Conservation (phyloP, 768 basidiomycete genomes). For the Dioszegia hungarica region DNA sequence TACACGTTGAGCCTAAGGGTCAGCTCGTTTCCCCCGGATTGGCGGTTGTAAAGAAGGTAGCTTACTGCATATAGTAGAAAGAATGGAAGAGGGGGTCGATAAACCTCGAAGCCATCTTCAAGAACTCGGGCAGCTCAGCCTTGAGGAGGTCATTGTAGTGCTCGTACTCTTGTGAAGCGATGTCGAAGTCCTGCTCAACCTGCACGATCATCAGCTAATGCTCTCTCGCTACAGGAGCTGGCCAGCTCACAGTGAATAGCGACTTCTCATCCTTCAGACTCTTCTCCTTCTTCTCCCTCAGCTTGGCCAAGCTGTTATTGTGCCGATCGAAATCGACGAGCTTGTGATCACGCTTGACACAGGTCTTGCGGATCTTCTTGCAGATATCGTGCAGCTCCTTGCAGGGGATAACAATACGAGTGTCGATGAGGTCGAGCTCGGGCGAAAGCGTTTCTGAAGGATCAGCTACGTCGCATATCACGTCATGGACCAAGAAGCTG, state of each 20-base stretch:
- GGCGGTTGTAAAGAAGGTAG: too few species aligned
- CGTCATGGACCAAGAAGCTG: not conserved
- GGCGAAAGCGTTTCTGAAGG: conserved; percentile 62
- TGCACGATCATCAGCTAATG: conserved; percentile 39
- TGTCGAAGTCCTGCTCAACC: conserved; percentile 94
- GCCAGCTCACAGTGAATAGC: conserved; percentile 71
- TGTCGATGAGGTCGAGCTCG: conserved; percentile 90
- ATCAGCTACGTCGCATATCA: conserved; percentile 1
- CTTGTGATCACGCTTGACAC: conserved; percentile 97
- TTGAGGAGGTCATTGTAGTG: conserved; percentile 86
- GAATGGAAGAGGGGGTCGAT: conserved; percentile 97
- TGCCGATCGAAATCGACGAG: conserved; percentile 89
- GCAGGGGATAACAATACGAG: conserved; percentile 72
- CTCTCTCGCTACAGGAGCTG: not conserved
- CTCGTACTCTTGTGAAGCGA: conserved; percentile 87
- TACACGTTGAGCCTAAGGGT: conserved; percentile 74
- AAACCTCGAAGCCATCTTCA: conserved; percentile 78
- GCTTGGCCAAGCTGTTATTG: conserved; percentile 91
- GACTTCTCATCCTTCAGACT: conserved; percentile 93
- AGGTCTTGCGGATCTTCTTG: conserved; percentile 86
- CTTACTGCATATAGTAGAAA: conserved; percentile 98
- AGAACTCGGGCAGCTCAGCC: conserved; percentile 87
- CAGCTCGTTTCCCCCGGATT: conserved; percentile 1
- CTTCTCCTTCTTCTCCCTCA: conserved; percentile 98
- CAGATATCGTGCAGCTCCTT: conserved; percentile 83